Evolutionary conservation across 228 moss, liverwort and hornwort genomes (phyloP), one percentile per base, ranked within the genome.

Genomic region (Sphagnum magellanicum): DNA sequence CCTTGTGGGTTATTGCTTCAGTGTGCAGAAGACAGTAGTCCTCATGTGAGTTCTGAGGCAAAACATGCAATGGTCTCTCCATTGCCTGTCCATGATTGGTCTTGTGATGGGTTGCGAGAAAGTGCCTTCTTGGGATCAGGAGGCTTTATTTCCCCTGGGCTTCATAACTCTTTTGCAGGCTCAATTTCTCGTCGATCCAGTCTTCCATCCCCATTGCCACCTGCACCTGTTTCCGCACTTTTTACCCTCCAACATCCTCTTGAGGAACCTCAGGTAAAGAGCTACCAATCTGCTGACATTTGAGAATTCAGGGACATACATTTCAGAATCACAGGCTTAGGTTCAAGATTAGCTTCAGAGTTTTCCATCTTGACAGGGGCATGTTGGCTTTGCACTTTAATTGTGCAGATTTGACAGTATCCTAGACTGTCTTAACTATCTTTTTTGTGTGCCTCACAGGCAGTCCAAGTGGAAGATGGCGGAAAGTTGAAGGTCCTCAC

Each of bases 1-100:
- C 92, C 92, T 12, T 81, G 85, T 78, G 94, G 94, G 63, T 86
- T 98, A 62, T 66, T 98, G 75, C 78, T 98, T 57, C 93, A 98
- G 59, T 84, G 94, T 17, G 87, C 80, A 49, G 81, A 74, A 17
- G 90, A 90, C 61, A 80, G 80, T 15, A 80, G 73, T 64, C 87
- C 87, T 48, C 85, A 81, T 55, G 75, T 84, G 61, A 88, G 90
- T 77, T 90, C 80, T 32, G 90, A 85, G 13, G 80, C 86, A 53
- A 80, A 77, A 4, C 77, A 89, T 67, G 86, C 83, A 5, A 83
- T 85, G 76, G 86, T 79, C 64, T 88, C 93, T 60, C 84, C 96
- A 58, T 64, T 80, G 60, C 84, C 84, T 60, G 80, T 72, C 55
- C 80, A 80, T 68, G 81, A 88, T 68, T 82, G 84, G 78, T 68